These are phyloP conservation scores for Phytophthora citrophthora DNA, from an alignment of 352 stramenopile genomes.

Conservation along the genomic window DNA sequence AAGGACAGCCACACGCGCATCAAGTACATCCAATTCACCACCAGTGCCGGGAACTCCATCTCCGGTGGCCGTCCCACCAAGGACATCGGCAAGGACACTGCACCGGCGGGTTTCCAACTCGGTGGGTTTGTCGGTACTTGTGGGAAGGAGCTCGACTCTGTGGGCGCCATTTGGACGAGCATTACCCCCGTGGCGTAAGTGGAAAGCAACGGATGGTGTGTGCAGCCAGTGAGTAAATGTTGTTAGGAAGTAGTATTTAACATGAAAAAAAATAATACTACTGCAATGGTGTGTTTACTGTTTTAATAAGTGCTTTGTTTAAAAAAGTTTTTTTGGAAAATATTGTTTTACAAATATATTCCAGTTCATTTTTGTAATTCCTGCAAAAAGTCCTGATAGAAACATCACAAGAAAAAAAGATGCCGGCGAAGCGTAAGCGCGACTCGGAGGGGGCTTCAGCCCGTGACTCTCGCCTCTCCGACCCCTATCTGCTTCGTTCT, in stretches of 20 bases:
- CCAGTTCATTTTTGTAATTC: no score
- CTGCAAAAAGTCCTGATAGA: no score
- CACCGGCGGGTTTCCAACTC: constrained; percentile 7
- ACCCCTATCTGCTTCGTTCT: constrained; percentile 63
- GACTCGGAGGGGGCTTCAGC: constrained; percentile 19
- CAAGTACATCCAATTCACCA: constrained; percentile 21
- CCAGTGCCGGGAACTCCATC: not conserved
- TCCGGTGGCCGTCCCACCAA: constrained; percentile 1
- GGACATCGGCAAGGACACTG: not conserved
- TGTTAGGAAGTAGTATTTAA: no score
- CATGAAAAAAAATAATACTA: no score
- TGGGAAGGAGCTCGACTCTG: constrained; percentile 9
- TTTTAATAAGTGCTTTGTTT: no score
- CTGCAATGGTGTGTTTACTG: no score
- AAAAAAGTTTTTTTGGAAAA: no score
- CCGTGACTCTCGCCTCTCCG: constrained; percentile 45
- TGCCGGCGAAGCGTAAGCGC: constrained; percentile 63
- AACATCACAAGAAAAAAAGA: constrained; percentile 5
- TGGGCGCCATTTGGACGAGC: constrained; percentile 16
- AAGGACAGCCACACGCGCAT: constrained; percentile 12
- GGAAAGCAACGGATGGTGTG: no score
- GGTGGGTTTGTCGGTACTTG: constrained; percentile 1
- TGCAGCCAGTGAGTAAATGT: no score
- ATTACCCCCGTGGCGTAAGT: not conserved
- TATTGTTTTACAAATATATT: no score